These are phyloP conservation scores for Camelina laxa DNA, from an alignment of 345 rosid species.

Conservation along the genomic window DNA sequence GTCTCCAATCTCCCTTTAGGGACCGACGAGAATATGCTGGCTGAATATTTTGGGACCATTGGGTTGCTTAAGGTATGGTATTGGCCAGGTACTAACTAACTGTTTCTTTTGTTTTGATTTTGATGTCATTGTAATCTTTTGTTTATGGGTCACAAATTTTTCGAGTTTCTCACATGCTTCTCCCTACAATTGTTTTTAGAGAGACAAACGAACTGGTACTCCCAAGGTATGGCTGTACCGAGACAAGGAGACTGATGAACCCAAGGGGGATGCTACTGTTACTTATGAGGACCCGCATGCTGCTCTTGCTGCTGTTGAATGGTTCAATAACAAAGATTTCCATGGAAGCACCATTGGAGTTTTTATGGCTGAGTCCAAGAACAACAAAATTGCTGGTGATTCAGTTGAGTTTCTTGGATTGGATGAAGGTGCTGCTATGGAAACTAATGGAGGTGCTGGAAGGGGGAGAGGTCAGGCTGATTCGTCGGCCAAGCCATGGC, in stretches of 20 bases:
- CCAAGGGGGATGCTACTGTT: conserved; percentile 95
- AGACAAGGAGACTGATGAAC: conserved; percentile 89
- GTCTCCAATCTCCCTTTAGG: conserved; percentile 85
- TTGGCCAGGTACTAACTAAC: conserved; percentile 46
- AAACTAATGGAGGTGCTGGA: conserved; percentile 60
- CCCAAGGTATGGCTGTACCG: conserved; percentile 95
- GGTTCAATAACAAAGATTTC: conserved; percentile 96
- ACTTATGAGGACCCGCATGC: conserved; percentile 99
- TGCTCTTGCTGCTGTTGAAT: conserved; percentile 94
- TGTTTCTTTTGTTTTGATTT: conserved; percentile 7
- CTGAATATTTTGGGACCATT: conserved; percentile 92
- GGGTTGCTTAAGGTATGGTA: conserved; percentile 87
- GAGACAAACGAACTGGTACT: conserved; percentile 87
- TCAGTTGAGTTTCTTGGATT: conserved; percentile 49
- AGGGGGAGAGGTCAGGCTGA: conserved; percentile 82
- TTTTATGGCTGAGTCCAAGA: conserved; percentile 80
- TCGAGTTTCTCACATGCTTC: not conserved
- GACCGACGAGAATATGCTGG: conserved; percentile 87
- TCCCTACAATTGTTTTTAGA: conserved; percentile 44
- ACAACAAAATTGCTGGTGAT: conserved; percentile 56
- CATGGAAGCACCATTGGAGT: conserved; percentile 87
- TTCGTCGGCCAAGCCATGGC: conserved; percentile 83
- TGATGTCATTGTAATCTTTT: not conserved
- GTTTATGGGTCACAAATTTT: not conserved
- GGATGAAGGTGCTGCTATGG: conserved; percentile 53